Evolutionary conservation across 106 monocot species (phyloP).

Genomic region (Dendrobium catenatum): DNA sequence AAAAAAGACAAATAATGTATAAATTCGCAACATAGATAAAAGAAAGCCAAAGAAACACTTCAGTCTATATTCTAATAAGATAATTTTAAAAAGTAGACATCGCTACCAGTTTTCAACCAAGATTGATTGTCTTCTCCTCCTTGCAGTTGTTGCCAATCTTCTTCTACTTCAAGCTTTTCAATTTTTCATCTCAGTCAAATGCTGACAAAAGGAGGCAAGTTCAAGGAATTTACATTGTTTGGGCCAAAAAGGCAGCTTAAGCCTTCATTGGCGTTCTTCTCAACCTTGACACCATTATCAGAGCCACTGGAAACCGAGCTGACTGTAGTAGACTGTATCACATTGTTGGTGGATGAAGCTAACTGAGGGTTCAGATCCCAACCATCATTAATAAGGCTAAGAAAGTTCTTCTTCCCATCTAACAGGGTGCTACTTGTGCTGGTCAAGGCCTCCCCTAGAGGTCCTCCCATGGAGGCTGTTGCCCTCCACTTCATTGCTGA

Average conservation of each 20-base stretch:
- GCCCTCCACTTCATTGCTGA: constrained; percentile 26
- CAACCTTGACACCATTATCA: constrained; percentile 28
- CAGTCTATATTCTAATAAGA: background rate
- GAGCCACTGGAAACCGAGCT: constrained; percentile 38
- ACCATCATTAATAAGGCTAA: constrained; percentile 27
- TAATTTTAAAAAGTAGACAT: background rate
- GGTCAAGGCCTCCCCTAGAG: constrained; percentile 73
- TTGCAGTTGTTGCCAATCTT: background rate
- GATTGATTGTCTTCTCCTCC: background rate
- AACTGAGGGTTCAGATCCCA: constrained; percentile 41
- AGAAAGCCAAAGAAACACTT: background rate
- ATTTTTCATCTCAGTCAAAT: background rate
- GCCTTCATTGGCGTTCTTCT: constrained; percentile 15
- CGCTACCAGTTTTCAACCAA: background rate
- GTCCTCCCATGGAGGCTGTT: constrained; percentile 41
- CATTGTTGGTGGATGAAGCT: constrained; percentile 35
- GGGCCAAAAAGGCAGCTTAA: constrained; percentile 11
- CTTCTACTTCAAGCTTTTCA: background rate
- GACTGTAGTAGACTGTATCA: constrained; percentile 31
- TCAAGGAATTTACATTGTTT: constrained; percentile 21
- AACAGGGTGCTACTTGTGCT: constrained; percentile 23
- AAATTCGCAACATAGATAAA: background rate
- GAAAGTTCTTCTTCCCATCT: constrained; percentile 19
- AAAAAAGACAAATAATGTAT: background rate
- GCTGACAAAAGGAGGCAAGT: constrained; percentile 11